These are phyloP conservation scores for Chrysoporthe cubensis DNA, from an alignment of 2,329 filamentous ascomycete species.

Conservation along the genomic window DNA sequence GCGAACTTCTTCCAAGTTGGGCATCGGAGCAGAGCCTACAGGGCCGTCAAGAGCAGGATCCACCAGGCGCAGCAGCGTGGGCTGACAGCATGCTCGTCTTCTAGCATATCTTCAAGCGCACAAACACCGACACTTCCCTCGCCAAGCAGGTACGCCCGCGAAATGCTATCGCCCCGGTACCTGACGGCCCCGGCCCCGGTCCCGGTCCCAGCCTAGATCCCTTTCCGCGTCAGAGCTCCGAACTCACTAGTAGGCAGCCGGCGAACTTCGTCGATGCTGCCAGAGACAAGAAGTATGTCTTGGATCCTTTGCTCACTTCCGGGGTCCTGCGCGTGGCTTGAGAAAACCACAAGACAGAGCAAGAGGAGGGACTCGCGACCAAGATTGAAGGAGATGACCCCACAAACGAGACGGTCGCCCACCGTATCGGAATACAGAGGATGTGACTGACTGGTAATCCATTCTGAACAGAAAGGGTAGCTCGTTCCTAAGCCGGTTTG, in stretches of 20 bases:
- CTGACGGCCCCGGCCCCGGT: slow-evolving; percentile 56
- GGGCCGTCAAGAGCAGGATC: neutral
- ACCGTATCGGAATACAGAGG: neutral
- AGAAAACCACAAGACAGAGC: neutral
- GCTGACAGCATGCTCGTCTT: slow-evolving; percentile 18
- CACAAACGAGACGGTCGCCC: neutral
- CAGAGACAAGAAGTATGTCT: slow-evolving; percentile 69
- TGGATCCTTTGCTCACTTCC: neutral
- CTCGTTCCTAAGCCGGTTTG: slow-evolving; percentile 84
- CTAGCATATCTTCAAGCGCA: slow-evolving; percentile 68
- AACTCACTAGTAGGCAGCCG: slow-evolving; percentile 44
- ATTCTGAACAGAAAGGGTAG: slow-evolving; percentile 70
- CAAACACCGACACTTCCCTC: slow-evolving; percentile 60
- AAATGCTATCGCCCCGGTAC: slow-evolving; percentile 46
- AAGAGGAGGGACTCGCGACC: neutral
- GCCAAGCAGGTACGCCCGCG: slow-evolving; percentile 61
- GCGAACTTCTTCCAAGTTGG: too few relatives aligned
- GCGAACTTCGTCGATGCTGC: slow-evolving; percentile 42
- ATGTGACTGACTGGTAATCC: slow-evolving; percentile 22
- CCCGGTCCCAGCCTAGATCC: slow-evolving; percentile 45
- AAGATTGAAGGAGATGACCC: neutral
- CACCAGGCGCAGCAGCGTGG: neutral
- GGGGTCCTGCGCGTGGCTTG: slow-evolving; percentile 9
- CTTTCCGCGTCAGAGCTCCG: slow-evolving; percentile 45
- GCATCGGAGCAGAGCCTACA: neutral